Evolutionary conservation across 2,329 filamentous ascomycete genomes (phyloP).

Genomic region (Didymella segeticola): DNA sequence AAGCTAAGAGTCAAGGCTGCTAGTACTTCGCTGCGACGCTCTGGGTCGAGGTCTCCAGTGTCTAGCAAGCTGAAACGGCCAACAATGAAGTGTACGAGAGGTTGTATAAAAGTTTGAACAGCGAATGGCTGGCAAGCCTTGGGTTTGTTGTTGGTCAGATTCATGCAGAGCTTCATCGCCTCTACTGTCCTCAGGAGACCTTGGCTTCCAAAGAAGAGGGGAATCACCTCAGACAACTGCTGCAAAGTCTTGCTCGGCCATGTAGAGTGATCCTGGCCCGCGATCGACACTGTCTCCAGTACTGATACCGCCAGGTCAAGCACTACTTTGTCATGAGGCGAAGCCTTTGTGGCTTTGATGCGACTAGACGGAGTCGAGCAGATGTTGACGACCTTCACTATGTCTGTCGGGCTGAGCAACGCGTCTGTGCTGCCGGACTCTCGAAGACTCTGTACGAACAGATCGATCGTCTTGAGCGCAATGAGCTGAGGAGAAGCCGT

Average conservation of each 20-base stretch:
- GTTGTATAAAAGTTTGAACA: slow-evolving; percentile 57
- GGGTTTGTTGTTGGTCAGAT: slow-evolving; percentile 82
- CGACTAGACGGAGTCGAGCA: slow-evolving; percentile 33
- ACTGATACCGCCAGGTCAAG: slow-evolving; percentile 57
- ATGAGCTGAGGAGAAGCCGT: slow-evolving; percentile 68
- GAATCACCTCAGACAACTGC: slow-evolving; percentile 57
- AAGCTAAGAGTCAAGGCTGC: slow-evolving; percentile 79
- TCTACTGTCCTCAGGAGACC: slow-evolving; percentile 46
- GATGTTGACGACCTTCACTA: slow-evolving; percentile 54
- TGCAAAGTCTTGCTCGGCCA: slow-evolving; percentile 58
- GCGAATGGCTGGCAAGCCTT: slow-evolving; percentile 73
- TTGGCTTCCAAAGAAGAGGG: slow-evolving; percentile 34
- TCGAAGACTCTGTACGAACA: slow-evolving; percentile 61
- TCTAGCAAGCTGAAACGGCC: slow-evolving; percentile 32
- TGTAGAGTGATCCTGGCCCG: slow-evolving; percentile 45
- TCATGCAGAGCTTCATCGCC: slow-evolving; percentile 76
- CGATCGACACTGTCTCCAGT: slow-evolving; percentile 59
- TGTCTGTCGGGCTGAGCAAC: slow-evolving; percentile 51
- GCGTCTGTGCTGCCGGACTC: slow-evolving; percentile 57
- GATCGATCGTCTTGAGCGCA: slow-evolving; percentile 68
- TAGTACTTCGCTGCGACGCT: slow-evolving; percentile 61
- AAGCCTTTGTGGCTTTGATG: slow-evolving; percentile 21
- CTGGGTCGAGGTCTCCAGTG: slow-evolving; percentile 50
- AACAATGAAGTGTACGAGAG: slow-evolving; percentile 42
- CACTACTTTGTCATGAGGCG: slow-evolving; percentile 27